phyloP scores from a whole-genome alignment of 495 filamentous ascomycete genomes.

The Neurospora sp. region DNA sequence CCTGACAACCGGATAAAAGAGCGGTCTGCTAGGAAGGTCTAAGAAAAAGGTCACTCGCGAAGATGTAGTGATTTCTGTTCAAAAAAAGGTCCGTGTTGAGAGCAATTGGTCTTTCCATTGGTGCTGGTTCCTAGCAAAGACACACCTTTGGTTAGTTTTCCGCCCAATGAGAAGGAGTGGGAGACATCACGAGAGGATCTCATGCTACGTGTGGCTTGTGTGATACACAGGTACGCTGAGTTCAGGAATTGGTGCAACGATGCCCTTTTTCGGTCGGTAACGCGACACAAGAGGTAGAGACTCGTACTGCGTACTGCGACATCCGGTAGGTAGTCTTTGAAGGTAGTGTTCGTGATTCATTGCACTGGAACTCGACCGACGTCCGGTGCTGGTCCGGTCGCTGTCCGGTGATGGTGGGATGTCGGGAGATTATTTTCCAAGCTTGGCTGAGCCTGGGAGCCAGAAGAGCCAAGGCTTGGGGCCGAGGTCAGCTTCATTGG shows the following conservation, averaged over 20 bases:
- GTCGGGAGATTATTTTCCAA: not conserved
- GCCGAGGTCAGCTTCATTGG: not conserved
- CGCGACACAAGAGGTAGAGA: not conserved
- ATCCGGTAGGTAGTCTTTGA: no score
- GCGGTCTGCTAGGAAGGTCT: not conserved
- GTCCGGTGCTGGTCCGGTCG: not conserved
- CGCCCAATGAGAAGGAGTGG: conserved; percentile 5
- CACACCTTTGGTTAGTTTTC: not conserved
- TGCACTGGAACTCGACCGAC: not conserved
- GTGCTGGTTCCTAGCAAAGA: not conserved
- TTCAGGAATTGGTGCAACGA: not conserved
- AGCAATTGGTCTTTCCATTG: not conserved
- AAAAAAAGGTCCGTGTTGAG: not conserved
- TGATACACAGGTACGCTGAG: not conserved
- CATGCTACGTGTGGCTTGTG: conserved; percentile 9
- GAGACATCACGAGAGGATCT: conserved; percentile 15
- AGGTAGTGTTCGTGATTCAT: not conserved
- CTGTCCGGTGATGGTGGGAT: not conserved
- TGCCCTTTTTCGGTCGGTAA: not conserved
- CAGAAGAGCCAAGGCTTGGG: not conserved
- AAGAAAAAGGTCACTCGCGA: not conserved
- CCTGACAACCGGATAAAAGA: not conserved
- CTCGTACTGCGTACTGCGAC: not conserved
- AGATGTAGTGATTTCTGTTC: not conserved
- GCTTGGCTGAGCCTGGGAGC: not conserved